phyloP scores from a whole-genome alignment of 2,329 filamentous ascomycete genomes.

The Aschersonia sp. region DNA sequence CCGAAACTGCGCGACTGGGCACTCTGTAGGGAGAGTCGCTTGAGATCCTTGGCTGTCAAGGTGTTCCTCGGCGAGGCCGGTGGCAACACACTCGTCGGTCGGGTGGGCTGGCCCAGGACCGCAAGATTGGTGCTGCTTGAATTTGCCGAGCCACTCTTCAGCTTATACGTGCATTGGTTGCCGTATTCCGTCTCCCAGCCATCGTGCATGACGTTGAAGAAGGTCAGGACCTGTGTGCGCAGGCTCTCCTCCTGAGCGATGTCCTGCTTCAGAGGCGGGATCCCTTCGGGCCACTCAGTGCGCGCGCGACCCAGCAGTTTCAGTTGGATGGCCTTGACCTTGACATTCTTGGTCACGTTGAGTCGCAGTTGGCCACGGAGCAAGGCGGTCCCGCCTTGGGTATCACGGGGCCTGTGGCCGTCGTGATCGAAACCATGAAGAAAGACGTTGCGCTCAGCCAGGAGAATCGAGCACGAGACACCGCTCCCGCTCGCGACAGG shows the following conservation, averaged over 20 bases:
- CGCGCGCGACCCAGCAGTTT: conserved; percentile 74
- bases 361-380: conserved; percentile 73
- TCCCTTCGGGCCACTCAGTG: conserved; percentile 94
- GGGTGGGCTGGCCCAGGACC: conserved; percentile 6
- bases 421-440: conserved; percentile 66
- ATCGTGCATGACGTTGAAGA: conserved; percentile 68
- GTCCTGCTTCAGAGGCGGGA: conserved; percentile 75
- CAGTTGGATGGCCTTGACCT: conserved; percentile 81
- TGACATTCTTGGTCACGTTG: conserved; percentile 74
- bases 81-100: conserved; percentile 8
- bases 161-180: conserved; percentile 44
- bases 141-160: conserved; percentile 24
- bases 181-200: conserved; percentile 47
- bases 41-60: conserved; percentile 32
- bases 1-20: conserved; percentile 75
- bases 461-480: conserved; percentile 55
- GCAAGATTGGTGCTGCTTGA: conserved; percentile 18
- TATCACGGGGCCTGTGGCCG: conserved; percentile 35
- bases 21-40: conserved; percentile 65
- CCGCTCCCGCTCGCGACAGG: conserved; percentile 69
- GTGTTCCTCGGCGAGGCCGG: conserved; percentile 11
- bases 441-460: conserved; percentile 71
- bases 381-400: conserved; percentile 61
- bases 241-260: conserved; percentile 74
- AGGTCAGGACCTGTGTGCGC: conserved; percentile 78